Evolutionary conservation across 345 rosid species (phyloP).

Genomic region (Gossypioides kirkii): DNA sequence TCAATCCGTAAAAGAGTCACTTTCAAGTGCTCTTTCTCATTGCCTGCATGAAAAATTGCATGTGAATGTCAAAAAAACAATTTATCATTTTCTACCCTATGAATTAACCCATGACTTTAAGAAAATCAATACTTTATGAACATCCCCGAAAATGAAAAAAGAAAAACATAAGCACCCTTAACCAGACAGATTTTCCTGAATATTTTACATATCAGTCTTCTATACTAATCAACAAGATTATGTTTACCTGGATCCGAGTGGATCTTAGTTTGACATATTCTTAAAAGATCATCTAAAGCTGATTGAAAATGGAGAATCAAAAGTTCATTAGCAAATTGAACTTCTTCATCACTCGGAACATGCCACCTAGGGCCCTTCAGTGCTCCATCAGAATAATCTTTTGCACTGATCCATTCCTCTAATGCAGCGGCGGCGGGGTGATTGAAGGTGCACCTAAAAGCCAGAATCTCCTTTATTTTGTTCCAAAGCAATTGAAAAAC

Average conservation of each 20-base stretch:
- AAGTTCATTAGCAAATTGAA: conserved; percentile 94
- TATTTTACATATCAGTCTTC: neutral
- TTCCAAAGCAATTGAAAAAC: neutral
- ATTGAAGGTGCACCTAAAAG: conserved; percentile 56
- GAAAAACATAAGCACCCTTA: conserved; percentile 1
- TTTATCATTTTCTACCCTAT: conserved; percentile 9
- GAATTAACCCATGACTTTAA: neutral
- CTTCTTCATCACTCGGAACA: conserved; percentile 76
- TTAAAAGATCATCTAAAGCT: conserved; percentile 80
- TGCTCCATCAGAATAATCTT: conserved; percentile 57
- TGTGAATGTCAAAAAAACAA: conserved; percentile 11
- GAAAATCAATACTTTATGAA: conserved; percentile 1
- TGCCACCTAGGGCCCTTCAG: conserved; percentile 72
- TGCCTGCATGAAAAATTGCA: conserved; percentile 57
- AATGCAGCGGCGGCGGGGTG: conserved; percentile 79
- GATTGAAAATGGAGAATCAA: conserved; percentile 78
- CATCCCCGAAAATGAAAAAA: neutral
- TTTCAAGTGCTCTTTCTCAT: conserved; percentile 93
- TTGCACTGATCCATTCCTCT: conserved; percentile 94
- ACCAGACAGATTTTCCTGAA: neutral
- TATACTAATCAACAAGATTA: neutral
- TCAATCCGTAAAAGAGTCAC: conserved; percentile 96
- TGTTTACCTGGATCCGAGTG: conserved; percentile 80
- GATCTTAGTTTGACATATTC: conserved; percentile 66
- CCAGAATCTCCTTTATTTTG: conserved; percentile 21